Evolutionary conservation across 1,284 basidiomycete species (phyloP), one percentile per base, ranked within the genome.

Genomic region (Moesziomyces aphidis): DNA sequence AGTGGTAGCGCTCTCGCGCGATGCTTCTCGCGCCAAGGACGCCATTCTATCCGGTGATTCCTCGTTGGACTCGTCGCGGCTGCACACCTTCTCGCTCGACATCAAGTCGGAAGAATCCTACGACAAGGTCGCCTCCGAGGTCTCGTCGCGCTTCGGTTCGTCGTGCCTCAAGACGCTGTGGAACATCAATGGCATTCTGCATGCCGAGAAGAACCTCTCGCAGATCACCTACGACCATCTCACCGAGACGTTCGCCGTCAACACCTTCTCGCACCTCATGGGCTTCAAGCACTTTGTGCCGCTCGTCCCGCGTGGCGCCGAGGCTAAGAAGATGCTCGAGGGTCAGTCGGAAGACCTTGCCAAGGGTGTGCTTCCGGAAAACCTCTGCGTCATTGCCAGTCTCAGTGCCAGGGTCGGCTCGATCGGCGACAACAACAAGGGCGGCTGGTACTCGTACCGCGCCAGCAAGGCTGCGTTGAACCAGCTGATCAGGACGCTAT

Each of bases 381-480:
- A 81, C 4, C 64, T 85, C 19, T 84, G 84, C 49, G 78, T 88
- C 26, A 83, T 87, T 44, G 86, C 86, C 23, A 84, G 80, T 9
- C 74, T 91, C 69, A 88, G 88, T 11, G 90, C 90, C 5, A 88
- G 89, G 45, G 89, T 91, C 11, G 90, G 90, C 34, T 90, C 89
- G 48, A 88, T 91, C 63, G 86, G 86, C 19, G 90, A 91, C 79
- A 91, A 91, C 80, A 83, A 84, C 36, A 86, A 86, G 51, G 90
- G 90, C 8, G 90, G 87, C 31, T 92, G 91, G 91, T 92, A 90
- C 82, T 90, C 89, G 26, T 92, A 92, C 82, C 88, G 91, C 47
- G 87, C 90, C 59, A 91, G 90, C 58, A 92, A 92, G 82, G 89
- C 91, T 0, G 91, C 91, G 47, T 86, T 92, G 62, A 92, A 92